Conservation (phyloP, 2,329 filamentous ascomycete species). For the Cladosporium colombiae region DNA sequence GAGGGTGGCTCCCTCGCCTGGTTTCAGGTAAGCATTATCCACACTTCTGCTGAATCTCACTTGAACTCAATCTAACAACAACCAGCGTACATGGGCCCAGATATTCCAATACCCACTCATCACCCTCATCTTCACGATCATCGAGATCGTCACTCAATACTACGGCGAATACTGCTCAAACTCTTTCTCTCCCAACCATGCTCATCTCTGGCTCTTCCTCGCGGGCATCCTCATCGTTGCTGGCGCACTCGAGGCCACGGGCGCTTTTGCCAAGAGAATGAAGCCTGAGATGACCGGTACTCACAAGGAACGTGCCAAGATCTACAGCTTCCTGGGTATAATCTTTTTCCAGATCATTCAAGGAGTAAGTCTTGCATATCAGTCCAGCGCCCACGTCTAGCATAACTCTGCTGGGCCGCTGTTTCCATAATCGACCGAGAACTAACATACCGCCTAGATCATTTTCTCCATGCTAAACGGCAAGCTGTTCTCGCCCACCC, state of each 20-base stretch:
- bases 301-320: constrained; percentile 23
- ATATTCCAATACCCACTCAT: constrained; percentile 26
- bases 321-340: constrained; percentile 25
- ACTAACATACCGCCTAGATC: constrained; percentile 15
- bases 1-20: constrained; percentile 24
- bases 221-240: constrained; percentile 23
- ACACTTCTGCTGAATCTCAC: background rate
- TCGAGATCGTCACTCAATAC: constrained; percentile 27
- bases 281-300: constrained; percentile 19
- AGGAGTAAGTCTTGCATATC: constrained; percentile 10
- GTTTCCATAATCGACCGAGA: background rate
- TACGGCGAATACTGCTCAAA: constrained; percentile 28
- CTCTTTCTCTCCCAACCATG: constrained; percentile 25
- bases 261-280: constrained; percentile 22
- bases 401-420: background rate
- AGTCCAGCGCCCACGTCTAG: background rate
- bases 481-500: constrained; percentile 25
- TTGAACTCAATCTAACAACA: background rate
- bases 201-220: constrained; percentile 25
- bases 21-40: constrained; percentile 21
- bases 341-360: constrained; percentile 26
- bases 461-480: constrained; percentile 26
- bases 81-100: constrained; percentile 21
- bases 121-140: constrained; percentile 23
- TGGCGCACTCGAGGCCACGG: constrained; percentile 23